Percentiles rank a stretch among this genome's conserved stretches.
Conservation (phyloP, 345 rosid genomes). For the Gossypium sturtianum region DNA sequence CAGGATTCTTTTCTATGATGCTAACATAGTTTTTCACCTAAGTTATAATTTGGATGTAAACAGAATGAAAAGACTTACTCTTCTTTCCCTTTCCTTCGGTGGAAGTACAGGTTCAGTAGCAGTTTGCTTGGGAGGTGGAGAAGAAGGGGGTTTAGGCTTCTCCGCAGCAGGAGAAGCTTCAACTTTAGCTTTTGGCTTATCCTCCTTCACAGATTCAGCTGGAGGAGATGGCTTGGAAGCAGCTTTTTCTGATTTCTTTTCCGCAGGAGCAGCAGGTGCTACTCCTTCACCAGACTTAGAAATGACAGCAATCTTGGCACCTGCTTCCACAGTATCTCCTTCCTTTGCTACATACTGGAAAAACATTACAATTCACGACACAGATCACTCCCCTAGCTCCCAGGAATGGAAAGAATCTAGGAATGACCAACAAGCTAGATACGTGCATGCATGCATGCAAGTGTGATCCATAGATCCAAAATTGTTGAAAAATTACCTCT, state of each 20-base stretch:
- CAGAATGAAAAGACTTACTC: conserved; percentile 40
- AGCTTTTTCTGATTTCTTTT: conserved; percentile 43
- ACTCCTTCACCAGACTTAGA: conserved; percentile 78
- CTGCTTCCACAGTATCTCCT: conserved; percentile 97
- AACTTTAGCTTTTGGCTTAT: conserved; percentile 41
- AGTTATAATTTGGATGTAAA: neutral
- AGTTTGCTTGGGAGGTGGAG: conserved; percentile 56
- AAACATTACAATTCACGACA: neutral
- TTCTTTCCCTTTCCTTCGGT: conserved; percentile 96
- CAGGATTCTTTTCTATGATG: neutral
- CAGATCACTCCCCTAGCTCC: neutral
- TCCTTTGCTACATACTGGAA: conserved; percentile 77
- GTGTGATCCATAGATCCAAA: conserved; percentile 4
- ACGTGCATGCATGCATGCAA: neutral
- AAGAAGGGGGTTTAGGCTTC: conserved; percentile 47
- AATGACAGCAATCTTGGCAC: conserved; percentile 76
- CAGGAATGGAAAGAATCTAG: neutral
- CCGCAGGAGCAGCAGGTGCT: conserved; percentile 76
- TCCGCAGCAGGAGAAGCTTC: conserved; percentile 44
- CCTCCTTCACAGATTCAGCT: conserved; percentile 29
- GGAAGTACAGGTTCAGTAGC: conserved; percentile 95
- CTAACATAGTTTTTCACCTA: neutral
- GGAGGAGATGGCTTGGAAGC: conserved; percentile 41
- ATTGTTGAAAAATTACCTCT: conserved; percentile 38
- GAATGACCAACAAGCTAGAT: neutral